These are phyloP conservation scores for Aaosphaeria arxii DNA, from an alignment of 2,329 filamentous ascomycete genomes.

Conservation along the genomic window DNA sequence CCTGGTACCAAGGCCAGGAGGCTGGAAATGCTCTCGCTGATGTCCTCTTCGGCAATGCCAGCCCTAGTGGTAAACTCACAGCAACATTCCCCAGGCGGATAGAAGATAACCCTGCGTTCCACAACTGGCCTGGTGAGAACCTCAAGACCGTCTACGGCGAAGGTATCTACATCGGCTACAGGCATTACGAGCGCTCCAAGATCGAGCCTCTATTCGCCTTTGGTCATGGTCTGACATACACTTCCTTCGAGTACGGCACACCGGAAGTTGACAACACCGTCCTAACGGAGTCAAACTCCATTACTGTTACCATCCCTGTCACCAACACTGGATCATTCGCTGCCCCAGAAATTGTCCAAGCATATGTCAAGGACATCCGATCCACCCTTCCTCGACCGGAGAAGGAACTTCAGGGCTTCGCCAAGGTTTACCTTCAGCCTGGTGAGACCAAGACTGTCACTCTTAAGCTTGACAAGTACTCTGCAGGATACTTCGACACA, in stretches of 20 bases:
- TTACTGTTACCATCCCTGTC: slow-evolving; percentile 50
- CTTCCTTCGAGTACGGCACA: slow-evolving; percentile 63
- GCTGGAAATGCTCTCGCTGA: slow-evolving; percentile 79
- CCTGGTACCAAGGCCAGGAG: slow-evolving; percentile 88
- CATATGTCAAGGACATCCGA: slow-evolving; percentile 64
- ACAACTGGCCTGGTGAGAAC: slow-evolving; percentile 73
- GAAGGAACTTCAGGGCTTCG: slow-evolving; percentile 70
- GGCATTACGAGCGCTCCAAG: slow-evolving; percentile 64
- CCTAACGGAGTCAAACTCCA: slow-evolving; percentile 44
- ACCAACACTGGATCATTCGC: slow-evolving; percentile 56
- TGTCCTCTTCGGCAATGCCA: slow-evolving; percentile 69
- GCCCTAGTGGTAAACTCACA: slow-evolving; percentile 72
- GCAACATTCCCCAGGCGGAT: slow-evolving; percentile 62
- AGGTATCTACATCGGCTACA: slow-evolving; percentile 70
- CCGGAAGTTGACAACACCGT: slow-evolving; percentile 51
- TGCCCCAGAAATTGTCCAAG: slow-evolving; percentile 65
- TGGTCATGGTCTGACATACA: slow-evolving; percentile 76
- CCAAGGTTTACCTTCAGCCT: slow-evolving; percentile 39
- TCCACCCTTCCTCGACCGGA: slow-evolving; percentile 63
- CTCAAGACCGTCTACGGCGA: slow-evolving; percentile 67
- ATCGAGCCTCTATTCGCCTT: slow-evolving; percentile 69
- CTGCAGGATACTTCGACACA: slow-evolving; percentile 61
- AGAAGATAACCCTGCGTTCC: slow-evolving; percentile 66
- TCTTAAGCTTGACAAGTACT: slow-evolving; percentile 43
- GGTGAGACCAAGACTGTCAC: slow-evolving; percentile 34